Percentiles rank a stretch among this genome's conserved stretches.
Conservation (phyloP, 1,139 yeast genomes). For the Diutina catenulata region DNA sequence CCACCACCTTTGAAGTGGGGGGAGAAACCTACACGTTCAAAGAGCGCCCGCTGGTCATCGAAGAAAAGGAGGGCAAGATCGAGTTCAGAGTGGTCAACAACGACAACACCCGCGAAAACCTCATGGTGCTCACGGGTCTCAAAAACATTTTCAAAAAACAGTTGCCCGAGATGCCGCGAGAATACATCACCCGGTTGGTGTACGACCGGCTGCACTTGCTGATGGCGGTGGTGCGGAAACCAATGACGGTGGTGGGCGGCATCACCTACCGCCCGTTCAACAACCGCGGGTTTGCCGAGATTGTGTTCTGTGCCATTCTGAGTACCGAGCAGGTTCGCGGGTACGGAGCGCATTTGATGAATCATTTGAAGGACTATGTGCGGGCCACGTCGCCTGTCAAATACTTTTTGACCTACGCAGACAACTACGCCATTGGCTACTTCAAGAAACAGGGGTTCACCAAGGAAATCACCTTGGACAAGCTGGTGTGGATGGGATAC, state of each 20-base stretch:
- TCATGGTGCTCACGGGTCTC: conserved; percentile 87
- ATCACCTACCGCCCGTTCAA: conserved; percentile 93
- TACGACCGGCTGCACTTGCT: conserved; percentile 91
- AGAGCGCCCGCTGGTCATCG: conserved; percentile 89
- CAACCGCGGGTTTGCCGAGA: conserved; percentile 86
- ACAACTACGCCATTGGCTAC: conserved; percentile 96
- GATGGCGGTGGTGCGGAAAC: conserved; percentile 90
- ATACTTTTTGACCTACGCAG: conserved; percentile 92
- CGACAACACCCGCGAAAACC: conserved; percentile 75
- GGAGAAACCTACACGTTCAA: conserved; percentile 78
- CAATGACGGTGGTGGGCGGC: conserved; percentile 94
- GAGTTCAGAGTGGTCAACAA: conserved; percentile 94
- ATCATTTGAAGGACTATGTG: conserved; percentile 91
- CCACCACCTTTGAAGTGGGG: conserved; percentile 39
- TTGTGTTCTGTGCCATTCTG: conserved; percentile 95
- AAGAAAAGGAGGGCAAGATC: conserved; percentile 82
- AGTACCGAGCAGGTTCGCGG: conserved; percentile 97
- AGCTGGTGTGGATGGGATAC: conserved; percentile 93
- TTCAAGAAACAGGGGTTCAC: conserved; percentile 97
- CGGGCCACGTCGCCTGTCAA: conserved; percentile 77
- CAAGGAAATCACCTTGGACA: conserved; percentile 80
- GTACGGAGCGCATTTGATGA: conserved; percentile 97
- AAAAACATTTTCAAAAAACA: conserved; percentile 96
- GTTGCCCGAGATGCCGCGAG: conserved; percentile 96
- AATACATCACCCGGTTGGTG: conserved; percentile 86